These are phyloP conservation scores for Aspergillus pseudoglaucus DNA, from an alignment of 2,329 filamentous ascomycete species.

Conservation along the genomic window DNA sequence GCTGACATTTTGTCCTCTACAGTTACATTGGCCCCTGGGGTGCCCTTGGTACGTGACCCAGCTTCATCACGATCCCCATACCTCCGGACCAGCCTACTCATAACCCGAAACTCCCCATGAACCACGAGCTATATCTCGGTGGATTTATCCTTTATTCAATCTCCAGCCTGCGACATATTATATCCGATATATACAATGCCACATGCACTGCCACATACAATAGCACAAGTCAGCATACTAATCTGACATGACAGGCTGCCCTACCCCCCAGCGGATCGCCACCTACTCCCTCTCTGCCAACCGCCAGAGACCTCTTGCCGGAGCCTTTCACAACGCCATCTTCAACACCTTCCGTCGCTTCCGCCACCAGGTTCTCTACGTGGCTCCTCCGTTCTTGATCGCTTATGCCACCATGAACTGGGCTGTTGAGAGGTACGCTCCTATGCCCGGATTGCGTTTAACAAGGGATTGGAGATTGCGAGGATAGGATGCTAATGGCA, in stretches of 20 bases:
- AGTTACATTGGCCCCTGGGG: conserved; percentile 74
- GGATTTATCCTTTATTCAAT: too few relatives aligned
- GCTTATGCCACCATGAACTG: conserved; percentile 83
- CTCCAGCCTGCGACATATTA: too few relatives aligned
- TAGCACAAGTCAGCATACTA: not conserved
- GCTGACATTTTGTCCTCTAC: conserved; percentile 9
- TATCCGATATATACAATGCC: too few relatives aligned
- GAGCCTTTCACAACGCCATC: conserved; percentile 69
- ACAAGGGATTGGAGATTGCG: not conserved
- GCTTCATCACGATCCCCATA: too few relatives aligned
- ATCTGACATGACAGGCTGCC: conserved; percentile 21
- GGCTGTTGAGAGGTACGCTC: conserved; percentile 77
- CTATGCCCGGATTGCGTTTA: not conserved
- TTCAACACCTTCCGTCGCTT: conserved; percentile 94
- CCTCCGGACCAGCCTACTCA: too few relatives aligned
- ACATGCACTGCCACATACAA: not conserved
- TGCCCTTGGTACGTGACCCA: conserved; percentile 57
- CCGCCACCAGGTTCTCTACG: conserved; percentile 80
- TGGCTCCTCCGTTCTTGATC: conserved; percentile 68
- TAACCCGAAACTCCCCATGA: too few relatives aligned
- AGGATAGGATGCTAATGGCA: not conserved
- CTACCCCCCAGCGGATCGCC: conserved; percentile 51
- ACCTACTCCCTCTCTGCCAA: conserved; percentile 77
- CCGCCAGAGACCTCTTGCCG: conserved; percentile 81
- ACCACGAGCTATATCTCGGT: too few relatives aligned